Percentiles rank a stretch among this genome's conserved stretches.
phyloP scores from a whole-genome alignment of 768 basidiomycete genomes.

The Mycena alexandri region DNA sequence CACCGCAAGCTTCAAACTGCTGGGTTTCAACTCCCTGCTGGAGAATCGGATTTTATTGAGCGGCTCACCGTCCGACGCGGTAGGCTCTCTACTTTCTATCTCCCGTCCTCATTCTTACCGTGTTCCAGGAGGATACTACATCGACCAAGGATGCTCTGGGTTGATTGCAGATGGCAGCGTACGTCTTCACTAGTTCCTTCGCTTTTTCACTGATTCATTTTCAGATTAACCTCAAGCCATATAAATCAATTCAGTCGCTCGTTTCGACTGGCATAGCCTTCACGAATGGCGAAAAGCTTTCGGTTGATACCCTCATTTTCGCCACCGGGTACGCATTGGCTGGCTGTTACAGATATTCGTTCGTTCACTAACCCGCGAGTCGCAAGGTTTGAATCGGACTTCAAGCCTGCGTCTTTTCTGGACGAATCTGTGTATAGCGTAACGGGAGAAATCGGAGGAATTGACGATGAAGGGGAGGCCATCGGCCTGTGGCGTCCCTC shows the following conservation, averaged over 20 bases:
- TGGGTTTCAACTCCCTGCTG: slow-evolving; percentile 6
- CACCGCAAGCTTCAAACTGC: background rate
- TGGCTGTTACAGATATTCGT: no score
- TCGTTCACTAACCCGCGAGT: background rate
- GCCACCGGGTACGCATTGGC: slow-evolving; percentile 7
- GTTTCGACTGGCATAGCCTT: background rate
- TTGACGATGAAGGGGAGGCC: slow-evolving; percentile 7
- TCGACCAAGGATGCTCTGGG: slow-evolving; percentile 15
- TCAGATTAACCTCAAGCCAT: background rate
- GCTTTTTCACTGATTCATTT: background rate
- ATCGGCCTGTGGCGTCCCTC: slow-evolving; percentile 19
- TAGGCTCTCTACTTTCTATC: background rate
- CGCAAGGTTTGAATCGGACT: background rate
- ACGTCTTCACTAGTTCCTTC: background rate
- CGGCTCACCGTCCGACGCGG: slow-evolving; percentile 8
- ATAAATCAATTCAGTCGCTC: background rate
- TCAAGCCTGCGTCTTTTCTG: slow-evolving; percentile 7
- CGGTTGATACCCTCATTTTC: slow-evolving; percentile 6
- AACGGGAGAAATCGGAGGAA: slow-evolving; percentile 10
- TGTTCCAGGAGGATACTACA: slow-evolving; percentile 4
- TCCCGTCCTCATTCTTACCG: background rate
- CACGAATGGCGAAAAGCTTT: background rate
- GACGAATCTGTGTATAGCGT: background rate
- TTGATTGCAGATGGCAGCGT: slow-evolving; percentile 8
- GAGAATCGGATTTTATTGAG: slow-evolving; percentile 15